Conservation (phyloP, 768 basidiomycete species). For the Tulasnella sp. region DNA sequence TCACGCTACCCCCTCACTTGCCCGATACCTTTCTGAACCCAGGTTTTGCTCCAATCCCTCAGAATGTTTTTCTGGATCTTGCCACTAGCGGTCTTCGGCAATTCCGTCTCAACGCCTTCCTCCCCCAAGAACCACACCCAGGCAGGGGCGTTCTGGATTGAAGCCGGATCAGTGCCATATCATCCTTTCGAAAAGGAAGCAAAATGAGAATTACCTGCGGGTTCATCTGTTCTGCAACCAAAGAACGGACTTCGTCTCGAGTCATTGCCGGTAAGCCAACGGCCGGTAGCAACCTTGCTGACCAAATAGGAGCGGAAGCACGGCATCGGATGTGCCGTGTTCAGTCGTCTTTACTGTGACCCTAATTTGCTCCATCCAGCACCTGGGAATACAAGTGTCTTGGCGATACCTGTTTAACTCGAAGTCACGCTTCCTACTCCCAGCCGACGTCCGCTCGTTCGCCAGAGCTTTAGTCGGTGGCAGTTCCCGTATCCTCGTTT, state of each 20-base stretch:
- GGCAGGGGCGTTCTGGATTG: conserved; percentile 62
- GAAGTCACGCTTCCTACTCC: not conserved
- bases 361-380: not conserved
- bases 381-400: not conserved
- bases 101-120: conserved; percentile 51
- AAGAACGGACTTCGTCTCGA: conserved; percentile 50
- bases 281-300: not conserved
- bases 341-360: too few relatives aligned
- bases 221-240: conserved; percentile 62
- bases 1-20: not conserved
- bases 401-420: not conserved
- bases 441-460: not conserved
- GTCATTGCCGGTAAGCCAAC: conserved; percentile 36
- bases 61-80: conserved; percentile 82
- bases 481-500: not conserved
- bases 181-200: not conserved
- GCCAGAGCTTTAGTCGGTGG: not conserved
- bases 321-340: too few relatives aligned
- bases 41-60: conserved; percentile 49
- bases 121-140: conserved; percentile 85
- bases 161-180: not conserved
- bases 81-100: conserved; percentile 84
- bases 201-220: conserved; percentile 55
- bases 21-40: conserved; percentile 26
- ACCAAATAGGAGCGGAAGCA: not conserved